phyloP scores from a whole-genome alignment of 1,139 yeast species.

The Taphrina pruni region DNA sequence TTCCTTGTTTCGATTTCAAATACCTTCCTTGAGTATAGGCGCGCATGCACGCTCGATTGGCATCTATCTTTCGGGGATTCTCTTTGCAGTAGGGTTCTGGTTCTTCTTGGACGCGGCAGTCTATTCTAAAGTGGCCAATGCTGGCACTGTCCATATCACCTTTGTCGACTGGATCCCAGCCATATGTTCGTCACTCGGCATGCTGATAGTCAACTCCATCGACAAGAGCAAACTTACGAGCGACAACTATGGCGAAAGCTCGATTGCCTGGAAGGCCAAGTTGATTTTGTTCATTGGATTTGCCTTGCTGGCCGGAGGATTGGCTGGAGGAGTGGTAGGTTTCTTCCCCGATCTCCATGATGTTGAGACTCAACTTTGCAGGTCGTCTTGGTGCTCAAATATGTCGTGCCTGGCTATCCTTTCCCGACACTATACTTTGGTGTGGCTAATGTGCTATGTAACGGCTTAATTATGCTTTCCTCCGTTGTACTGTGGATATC shows the following conservation, averaged over 20 bases:
- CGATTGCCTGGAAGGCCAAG: constrained; percentile 91
- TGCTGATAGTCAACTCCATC: constrained; percentile 87
- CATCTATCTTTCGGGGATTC: constrained; percentile 29
- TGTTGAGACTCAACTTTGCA: background rate
- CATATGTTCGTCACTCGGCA: constrained; percentile 84
- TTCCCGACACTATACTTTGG: constrained; percentile 97
- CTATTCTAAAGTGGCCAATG: constrained; percentile 82
- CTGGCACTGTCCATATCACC: constrained; percentile 82
- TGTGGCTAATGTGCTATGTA: constrained; percentile 80
- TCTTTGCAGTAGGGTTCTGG: constrained; percentile 90
- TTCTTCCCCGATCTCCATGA: background rate
- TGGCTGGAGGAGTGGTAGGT: constrained; percentile 82
- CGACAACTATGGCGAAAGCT: constrained; percentile 58
- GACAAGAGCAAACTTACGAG: constrained; percentile 77
- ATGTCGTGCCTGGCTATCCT: constrained; percentile 73
- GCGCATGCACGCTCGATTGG: constrained; percentile 38
- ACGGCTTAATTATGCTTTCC: constrained; percentile 72
- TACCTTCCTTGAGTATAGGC: constrained; percentile 29
- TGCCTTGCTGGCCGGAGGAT: constrained; percentile 89
- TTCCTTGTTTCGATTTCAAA: constrained; percentile 34
- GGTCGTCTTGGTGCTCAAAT: constrained; percentile 76
- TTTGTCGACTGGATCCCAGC: constrained; percentile 96
- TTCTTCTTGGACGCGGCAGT: constrained; percentile 85
- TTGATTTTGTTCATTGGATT: constrained; percentile 88
- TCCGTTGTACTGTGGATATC: constrained; percentile 41